Evolutionary conservation across 345 rosid species (phyloP), one percentile per base, ranked within the genome.

Genomic region (Adansonia digitata): DNA sequence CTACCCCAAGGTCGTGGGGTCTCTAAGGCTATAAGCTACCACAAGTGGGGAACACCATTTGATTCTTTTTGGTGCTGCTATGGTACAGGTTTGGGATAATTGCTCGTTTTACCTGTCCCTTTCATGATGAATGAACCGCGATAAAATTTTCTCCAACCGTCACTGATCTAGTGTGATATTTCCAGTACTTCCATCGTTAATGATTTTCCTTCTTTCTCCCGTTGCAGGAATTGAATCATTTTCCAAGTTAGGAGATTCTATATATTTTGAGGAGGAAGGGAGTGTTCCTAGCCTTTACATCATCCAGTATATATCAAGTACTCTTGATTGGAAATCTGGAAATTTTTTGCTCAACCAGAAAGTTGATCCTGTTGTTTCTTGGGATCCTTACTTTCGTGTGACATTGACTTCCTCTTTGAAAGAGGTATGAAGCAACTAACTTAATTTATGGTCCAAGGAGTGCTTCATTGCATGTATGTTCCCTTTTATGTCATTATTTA

Each of bases 41-140:
- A 92, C 65, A 83, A 90, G 62, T 94, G 98, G 98, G 98, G 97
- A 82, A 87, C 91, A 74, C 83, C 80, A 26, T 82, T 81, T 55
- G 60, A 82, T 52, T 67, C 94, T 34, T 94, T 94, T 76, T 94
- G 98, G 98, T 94, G 98, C 86, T 94, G 98, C 79, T 94, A 94
- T 82, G 98, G 97, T 74, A 92, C 98, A 82, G 98, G 98, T 92
- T 39, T 62, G 75, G 46, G 64, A 51, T 40, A 48, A 35, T 75
- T 60, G 0, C 56, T 27, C 10, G 22, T 31, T 72, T 51, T 34
- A 6, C 22, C 53, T 61, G 22, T 55, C 7, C 12, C 45, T 37
- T 70, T 40, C 61, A 27, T 12, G 27, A 18, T 51, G 35, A 17
- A 49, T 53, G 5, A 74, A 49, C 20, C 60, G 26, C 56, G 7